These are phyloP conservation scores for Epichloe glyceriae DNA, from an alignment of 2,329 filamentous ascomycete genomes.

Conservation along the genomic window DNA sequence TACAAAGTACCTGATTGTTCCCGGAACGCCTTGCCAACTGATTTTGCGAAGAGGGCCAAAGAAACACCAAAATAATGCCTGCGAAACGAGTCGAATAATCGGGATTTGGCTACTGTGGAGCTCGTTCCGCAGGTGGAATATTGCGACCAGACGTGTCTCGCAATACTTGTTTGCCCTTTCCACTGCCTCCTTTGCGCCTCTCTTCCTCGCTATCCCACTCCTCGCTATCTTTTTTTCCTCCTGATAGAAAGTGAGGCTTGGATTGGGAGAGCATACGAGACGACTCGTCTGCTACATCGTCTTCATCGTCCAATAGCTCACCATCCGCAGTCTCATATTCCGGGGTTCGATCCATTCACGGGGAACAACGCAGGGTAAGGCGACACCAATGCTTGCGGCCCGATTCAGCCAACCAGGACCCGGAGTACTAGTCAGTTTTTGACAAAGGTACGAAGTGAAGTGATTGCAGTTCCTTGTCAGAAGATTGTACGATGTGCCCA, in stretches of 20 bases:
- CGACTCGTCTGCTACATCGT: constrained; percentile 36
- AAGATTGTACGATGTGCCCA: constrained; percentile 67
- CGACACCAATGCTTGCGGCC: constrained; percentile 70
- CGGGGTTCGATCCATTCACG: constrained; percentile 71
- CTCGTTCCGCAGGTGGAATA: constrained; percentile 39
- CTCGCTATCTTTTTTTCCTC: constrained; percentile 14
- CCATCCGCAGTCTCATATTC: constrained; percentile 63
- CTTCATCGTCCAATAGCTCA: constrained; percentile 48
- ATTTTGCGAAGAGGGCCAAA: not conserved
- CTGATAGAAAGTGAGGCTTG: constrained; percentile 18
- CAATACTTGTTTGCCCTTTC: constrained; percentile 31
- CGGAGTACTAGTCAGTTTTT: constrained; percentile 55
- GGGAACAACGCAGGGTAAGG: constrained; percentile 70
- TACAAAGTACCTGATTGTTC: constrained; percentile 3
- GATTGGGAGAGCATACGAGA: constrained; percentile 42
- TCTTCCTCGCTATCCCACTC: constrained; percentile 36
- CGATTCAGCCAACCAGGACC: constrained; percentile 70
- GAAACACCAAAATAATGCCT: not conserved
- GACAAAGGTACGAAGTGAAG: constrained; percentile 66
- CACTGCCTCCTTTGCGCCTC: constrained; percentile 23
- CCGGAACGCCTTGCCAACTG: constrained; percentile 5
- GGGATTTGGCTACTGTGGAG: constrained; percentile 20
- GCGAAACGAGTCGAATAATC: constrained; percentile 3
- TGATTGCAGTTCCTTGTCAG: constrained; percentile 82
- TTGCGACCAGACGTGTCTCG: constrained; percentile 38